Evolutionary conservation across 371 early-diverging fungal genomes (phyloP), one percentile per base, ranked within the genome.

Genomic region (Rhizopus arrhizus): DNA sequence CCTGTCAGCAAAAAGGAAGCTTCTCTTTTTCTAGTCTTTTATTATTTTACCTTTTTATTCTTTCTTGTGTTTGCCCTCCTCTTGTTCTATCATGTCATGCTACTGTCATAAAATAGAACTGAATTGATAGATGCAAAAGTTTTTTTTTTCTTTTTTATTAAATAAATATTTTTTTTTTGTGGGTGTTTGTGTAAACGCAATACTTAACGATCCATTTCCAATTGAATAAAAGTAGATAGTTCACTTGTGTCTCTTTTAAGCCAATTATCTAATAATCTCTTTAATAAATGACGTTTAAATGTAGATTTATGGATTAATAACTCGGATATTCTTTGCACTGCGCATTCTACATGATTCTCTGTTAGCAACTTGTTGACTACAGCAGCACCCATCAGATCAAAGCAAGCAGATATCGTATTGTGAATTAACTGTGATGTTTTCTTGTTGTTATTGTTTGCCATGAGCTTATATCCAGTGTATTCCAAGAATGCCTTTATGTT

Each of bases 401-500:
- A 74, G 38, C 74, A 77, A 38, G 78, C 74, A 6, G 72, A 72
- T 16, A 77, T 58, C 15, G 66, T 72, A 54, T 43, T 13, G n/a
- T 43, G n/a, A 13, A n/a, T 43, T n/a, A 43, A 43, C 8, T 75
- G 65, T n/a, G 72, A 51, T 22, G 69, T 68, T 0, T 35, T 42
- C 16, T 40, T 42, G 7, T 58, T 29, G 10, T n/a, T 35, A 4
- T 9, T 15, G 12, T 57, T 41, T 9, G 61, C 68, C 12, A 78
- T 46, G 5, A 78, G 59, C 42, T 73, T 74, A 55, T 78, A 75
- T 0, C 75, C 75, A 11, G 79, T 74, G 40, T 78, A 78, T 60
- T 78, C 79, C 56, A 78, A 53, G 58, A 75, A 78, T 2, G 79
- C 79, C 51, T 78, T 78, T 40, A 78, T 72, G 35, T 78, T 67